Evolutionary conservation across 257 asterid genomes (phyloP).

Genomic region (Galeopsis tetrahit): DNA sequence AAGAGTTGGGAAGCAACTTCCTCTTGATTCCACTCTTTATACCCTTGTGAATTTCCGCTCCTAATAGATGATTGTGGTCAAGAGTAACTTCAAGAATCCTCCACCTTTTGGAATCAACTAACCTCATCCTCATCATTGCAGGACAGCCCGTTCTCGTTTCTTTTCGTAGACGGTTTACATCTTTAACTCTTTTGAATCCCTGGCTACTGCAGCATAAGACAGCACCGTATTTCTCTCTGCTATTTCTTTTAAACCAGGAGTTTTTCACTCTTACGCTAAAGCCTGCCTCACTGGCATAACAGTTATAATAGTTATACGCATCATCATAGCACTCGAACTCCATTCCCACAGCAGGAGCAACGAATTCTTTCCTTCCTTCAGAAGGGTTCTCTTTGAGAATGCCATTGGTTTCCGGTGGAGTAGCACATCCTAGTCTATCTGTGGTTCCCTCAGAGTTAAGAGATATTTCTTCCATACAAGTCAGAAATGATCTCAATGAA

Average conservation of each 20-base stretch:
- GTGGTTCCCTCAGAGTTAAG: conserved; percentile 42
- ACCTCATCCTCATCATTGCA: conserved; percentile 80
- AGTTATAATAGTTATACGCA: conserved; percentile 79
- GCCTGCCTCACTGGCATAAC: conserved; percentile 74
- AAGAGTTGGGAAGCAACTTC: conserved; percentile 45
- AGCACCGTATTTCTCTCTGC: conserved; percentile 88
- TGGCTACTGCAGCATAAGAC: conserved; percentile 90
- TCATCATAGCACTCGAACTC: conserved; percentile 86
- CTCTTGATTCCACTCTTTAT: conserved; percentile 64
- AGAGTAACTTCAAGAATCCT: conserved; percentile 70
- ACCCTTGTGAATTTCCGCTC: conserved; percentile 56
- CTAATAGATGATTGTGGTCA: conserved; percentile 79
- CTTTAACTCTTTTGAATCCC: conserved; percentile 83
- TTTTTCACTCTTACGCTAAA: conserved; percentile 82
- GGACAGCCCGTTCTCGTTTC: conserved; percentile 90
- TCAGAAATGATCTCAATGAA: conserved; percentile 33
- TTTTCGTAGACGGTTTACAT: conserved; percentile 66
- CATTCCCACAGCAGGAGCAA: conserved; percentile 71
- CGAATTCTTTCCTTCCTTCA: conserved; percentile 53
- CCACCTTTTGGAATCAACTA: conserved; percentile 76
- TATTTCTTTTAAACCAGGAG: conserved; percentile 85
- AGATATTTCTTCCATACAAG: conserved; percentile 57
- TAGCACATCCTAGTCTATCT: conserved; percentile 32
- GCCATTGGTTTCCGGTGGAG: conserved; percentile 34
- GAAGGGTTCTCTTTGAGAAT: conserved; percentile 27